Percentiles rank a stretch among this genome's conserved stretches.
These are phyloP conservation scores for Tulasnella sp. DNA, from an alignment of 768 basidiomycete species.

Conservation along the genomic window DNA sequence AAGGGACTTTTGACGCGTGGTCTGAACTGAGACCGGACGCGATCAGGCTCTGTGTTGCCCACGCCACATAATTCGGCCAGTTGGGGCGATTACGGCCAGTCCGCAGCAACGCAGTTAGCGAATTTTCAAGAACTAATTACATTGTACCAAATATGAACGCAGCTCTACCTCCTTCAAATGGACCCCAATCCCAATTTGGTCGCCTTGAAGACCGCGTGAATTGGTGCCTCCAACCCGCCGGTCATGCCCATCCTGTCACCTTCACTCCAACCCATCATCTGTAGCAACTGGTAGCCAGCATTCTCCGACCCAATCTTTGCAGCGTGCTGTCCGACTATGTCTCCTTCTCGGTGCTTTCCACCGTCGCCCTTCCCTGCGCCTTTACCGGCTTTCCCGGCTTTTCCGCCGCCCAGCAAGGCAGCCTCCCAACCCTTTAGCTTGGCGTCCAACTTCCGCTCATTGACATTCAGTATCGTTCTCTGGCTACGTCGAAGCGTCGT, in stretches of 20 bases:
- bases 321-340: constrained; percentile 74
- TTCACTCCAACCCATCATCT: constrained; percentile 85
- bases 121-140: not conserved
- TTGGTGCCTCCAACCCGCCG: constrained; percentile 58
- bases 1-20: not conserved
- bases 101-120: not conserved
- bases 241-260: constrained; percentile 60
- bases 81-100: not conserved
- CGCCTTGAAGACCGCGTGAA: constrained; percentile 76
- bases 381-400: constrained; percentile 23
- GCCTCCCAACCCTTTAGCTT: constrained; percentile 25
- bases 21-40: not conserved
- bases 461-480: constrained; percentile 39
- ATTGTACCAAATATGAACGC: not conserved
- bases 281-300: constrained; percentile 77
- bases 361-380: constrained; percentile 19
- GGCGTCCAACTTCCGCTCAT: constrained; percentile 48
- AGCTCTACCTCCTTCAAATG: not conserved
- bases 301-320: constrained; percentile 74
- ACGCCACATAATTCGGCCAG: not conserved
- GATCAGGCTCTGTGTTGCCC: not conserved
- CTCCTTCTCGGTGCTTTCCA: constrained; percentile 56
- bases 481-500: constrained; percentile 65
- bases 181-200: constrained; percentile 81
- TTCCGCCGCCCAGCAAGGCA: constrained; percentile 27